A percentile compares a stretch with the other conserved stretches of the same genome.
Conservation (phyloP, 2,329 filamentous ascomycete species). For the Fusarium siculi region DNA sequence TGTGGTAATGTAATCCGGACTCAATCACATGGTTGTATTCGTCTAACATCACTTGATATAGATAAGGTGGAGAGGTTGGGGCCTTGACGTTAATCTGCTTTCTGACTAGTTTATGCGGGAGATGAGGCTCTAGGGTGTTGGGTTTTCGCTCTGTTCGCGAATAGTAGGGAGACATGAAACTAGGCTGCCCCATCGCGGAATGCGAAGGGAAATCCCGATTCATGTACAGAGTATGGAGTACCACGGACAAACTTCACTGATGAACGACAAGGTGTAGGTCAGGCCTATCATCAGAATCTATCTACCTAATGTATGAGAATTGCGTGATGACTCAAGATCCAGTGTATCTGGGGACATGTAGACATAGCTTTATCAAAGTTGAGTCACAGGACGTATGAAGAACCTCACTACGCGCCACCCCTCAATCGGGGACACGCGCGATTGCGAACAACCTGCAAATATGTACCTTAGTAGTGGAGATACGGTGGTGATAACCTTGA, state of each 20-base stretch:
- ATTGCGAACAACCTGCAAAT: background rate
- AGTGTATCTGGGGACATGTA: background rate
- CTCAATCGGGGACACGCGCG: background rate
- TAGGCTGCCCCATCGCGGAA: slow-evolving; percentile 32
- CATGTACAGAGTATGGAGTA: background rate
- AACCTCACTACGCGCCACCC: background rate
- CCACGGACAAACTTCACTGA: background rate
- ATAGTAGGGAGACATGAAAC: slow-evolving; percentile 6
- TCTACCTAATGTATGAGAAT: background rate
- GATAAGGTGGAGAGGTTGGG: slow-evolving; percentile 30
- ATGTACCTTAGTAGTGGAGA: background rate
- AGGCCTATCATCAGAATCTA: background rate
- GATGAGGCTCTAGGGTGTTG: slow-evolving; percentile 35
- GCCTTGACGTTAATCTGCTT: slow-evolving; percentile 37
- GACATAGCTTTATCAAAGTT: background rate
- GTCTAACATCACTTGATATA: slow-evolving; percentile 44
- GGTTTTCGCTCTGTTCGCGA: slow-evolving; percentile 12
- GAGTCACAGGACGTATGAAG: background rate
- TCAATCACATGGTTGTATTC: slow-evolving; percentile 41
- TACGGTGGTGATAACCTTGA: background rate
- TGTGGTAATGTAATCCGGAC: slow-evolving; percentile 3
- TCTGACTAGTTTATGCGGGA: slow-evolving; percentile 34
- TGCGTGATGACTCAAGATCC: background rate
- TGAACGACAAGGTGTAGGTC: background rate
- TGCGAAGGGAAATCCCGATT: background rate